These are phyloP conservation scores for Cenococcum geophilum DNA, from an alignment of 495 filamentous ascomycete species.

Conservation along the genomic window DNA sequence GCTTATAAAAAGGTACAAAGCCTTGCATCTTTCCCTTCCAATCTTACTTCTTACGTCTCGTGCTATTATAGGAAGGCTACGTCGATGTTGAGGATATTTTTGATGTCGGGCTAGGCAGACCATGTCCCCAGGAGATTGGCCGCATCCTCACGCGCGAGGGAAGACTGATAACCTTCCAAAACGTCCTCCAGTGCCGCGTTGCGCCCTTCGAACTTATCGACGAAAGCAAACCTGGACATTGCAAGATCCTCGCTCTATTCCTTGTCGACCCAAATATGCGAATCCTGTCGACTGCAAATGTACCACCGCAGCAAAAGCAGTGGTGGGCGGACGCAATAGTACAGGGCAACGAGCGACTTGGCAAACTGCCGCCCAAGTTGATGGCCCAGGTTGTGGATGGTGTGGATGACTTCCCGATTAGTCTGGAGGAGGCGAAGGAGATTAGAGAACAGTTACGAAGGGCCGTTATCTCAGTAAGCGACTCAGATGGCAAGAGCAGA, in stretches of 20 bases:
- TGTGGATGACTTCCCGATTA: slow-evolving; percentile 2
- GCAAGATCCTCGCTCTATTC: slow-evolving; percentile 32
- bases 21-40: background rate
- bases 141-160: slow-evolving; percentile 18
- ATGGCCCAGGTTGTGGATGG: slow-evolving; percentile 7
- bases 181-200: slow-evolving; percentile 33
- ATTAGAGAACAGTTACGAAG: background rate
- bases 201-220: slow-evolving; percentile 29
- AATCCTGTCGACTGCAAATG: slow-evolving; percentile 21
- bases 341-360: background rate
- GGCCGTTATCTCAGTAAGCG: too few relatives aligned
- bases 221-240: slow-evolving; percentile 28
- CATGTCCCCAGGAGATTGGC: slow-evolving; percentile 19
- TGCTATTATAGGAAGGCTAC: slow-evolving; percentile 9
- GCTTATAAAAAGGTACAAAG: background rate
- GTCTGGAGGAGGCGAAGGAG: slow-evolving; percentile 6
- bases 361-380: slow-evolving; percentile 2
- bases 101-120: slow-evolving; percentile 8
- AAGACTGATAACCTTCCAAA: slow-evolving; percentile 33
- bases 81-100: background rate
- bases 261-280: slow-evolving; percentile 32
- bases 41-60: background rate
- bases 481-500: too few relatives aligned
- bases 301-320: slow-evolving; percentile 26
- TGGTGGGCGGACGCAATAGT: slow-evolving; percentile 30